These are phyloP conservation scores for Fusarium succisae DNA, from an alignment of 2,329 filamentous ascomycete species.

Conservation along the genomic window DNA sequence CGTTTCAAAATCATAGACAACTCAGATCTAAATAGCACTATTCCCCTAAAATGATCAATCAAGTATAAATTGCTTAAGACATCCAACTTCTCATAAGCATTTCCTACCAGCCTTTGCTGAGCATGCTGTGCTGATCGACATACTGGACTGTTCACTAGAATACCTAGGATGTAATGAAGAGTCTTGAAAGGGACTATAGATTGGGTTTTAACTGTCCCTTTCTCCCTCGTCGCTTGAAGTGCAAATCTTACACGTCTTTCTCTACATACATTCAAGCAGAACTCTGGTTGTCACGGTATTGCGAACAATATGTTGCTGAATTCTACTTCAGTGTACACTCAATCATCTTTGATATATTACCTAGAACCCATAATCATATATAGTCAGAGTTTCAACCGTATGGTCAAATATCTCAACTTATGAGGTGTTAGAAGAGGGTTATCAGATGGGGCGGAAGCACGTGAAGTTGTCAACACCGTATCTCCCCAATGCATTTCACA, in stretches of 20 bases:
- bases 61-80: too few relatives aligned
- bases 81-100: not conserved
- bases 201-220: fast-evolving
- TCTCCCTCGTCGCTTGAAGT: not conserved
- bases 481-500: not conserved
- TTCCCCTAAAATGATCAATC: too few relatives aligned
- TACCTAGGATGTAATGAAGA: fast-evolving
- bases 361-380: too few relatives aligned
- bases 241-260: not conserved
- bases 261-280: not conserved
- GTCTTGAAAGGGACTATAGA: too few relatives aligned
- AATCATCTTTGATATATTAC: not conserved
- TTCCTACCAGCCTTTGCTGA: not conserved
- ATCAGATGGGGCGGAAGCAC: not conserved
- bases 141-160: not conserved
- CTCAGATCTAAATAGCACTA: fast-evolving
- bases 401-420: not conserved
- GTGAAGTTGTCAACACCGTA: not conserved
- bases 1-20: not conserved
- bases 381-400: fast-evolving
- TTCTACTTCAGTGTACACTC: too few relatives aligned
- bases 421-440: too few relatives aligned
- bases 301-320: not conserved
- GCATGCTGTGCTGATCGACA: not conserved
- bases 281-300: not conserved